Evolutionary conservation across 495 filamentous ascomycete genomes (phyloP).

Genomic region (Hyaloscypha variabilis): DNA sequence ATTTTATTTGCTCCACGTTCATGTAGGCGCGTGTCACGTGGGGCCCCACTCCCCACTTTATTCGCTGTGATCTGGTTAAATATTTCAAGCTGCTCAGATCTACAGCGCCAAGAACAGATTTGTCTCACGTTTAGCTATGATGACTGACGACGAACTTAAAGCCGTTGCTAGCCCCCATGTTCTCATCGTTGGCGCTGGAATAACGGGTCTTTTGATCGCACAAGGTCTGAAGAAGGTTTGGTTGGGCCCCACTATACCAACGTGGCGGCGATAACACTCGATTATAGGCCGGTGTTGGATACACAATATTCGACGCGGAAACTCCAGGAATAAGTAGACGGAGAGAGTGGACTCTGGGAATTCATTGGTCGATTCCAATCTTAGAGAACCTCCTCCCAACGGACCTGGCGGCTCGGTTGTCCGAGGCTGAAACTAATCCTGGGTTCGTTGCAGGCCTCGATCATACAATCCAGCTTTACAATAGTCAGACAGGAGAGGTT

Average conservation of each 20-base stretch:
- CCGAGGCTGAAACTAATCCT: slow-evolving; percentile 2
- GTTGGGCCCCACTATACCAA: neutral
- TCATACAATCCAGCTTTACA: neutral
- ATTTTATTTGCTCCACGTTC: too few species aligned
- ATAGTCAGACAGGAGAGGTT: slow-evolving; percentile 16
- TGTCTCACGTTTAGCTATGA: too few species aligned
- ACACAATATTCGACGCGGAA: slow-evolving; percentile 16
- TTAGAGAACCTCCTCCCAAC: slow-evolving; percentile 13
- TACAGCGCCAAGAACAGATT: too few species aligned
- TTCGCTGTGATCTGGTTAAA: too few species aligned
- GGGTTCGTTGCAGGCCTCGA: neutral
- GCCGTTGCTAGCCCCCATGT: slow-evolving; percentile 51
- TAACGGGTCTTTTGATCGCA: slow-evolving; percentile 55
- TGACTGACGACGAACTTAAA: neutral
- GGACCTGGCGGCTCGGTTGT: neutral
- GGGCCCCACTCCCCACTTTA: too few species aligned
- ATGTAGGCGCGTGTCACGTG: too few species aligned
- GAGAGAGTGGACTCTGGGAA: slow-evolving; percentile 17
- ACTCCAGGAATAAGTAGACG: neutral
- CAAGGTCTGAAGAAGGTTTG: slow-evolving; percentile 33
- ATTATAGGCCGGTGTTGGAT: slow-evolving; percentile 11
- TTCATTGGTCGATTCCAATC: slow-evolving; percentile 14
- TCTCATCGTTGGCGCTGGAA: slow-evolving; percentile 95
- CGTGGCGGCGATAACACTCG: neutral
- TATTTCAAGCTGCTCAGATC: too few species aligned